These are phyloP conservation scores for Fusarium oligoseptatum DNA, from an alignment of 2,329 filamentous ascomycete genomes.

Conservation along the genomic window DNA sequence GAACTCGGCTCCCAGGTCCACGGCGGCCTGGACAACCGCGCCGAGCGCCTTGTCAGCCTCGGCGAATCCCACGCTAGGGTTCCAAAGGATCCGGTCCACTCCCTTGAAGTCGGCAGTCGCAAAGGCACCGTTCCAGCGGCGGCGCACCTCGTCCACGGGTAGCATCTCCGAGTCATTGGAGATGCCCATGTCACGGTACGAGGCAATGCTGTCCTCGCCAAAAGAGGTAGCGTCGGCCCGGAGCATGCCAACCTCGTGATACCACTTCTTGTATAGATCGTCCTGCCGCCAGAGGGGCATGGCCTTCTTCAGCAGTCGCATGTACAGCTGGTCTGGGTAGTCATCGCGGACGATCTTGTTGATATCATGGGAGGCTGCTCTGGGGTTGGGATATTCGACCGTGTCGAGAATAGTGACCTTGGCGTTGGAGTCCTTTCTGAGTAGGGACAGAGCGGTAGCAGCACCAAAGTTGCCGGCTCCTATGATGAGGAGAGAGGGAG, in stretches of 20 bases:
- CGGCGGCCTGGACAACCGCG: slow-evolving; percentile 65
- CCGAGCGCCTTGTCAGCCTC: slow-evolving; percentile 69
- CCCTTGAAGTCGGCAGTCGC: slow-evolving; percentile 68
- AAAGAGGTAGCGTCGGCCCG: slow-evolving; percentile 58
- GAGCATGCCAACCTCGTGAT: slow-evolving; percentile 70
- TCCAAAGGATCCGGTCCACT: slow-evolving; percentile 68
- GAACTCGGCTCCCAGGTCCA: slow-evolving; percentile 69
- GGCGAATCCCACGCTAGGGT: slow-evolving; percentile 71
- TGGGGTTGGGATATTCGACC: slow-evolving; percentile 52
- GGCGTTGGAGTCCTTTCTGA: slow-evolving; percentile 40
- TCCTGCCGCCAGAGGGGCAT: slow-evolving; percentile 58
- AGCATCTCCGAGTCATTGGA: slow-evolving; percentile 57
- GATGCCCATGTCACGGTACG: slow-evolving; percentile 54
- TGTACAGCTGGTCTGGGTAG: slow-evolving; percentile 57
- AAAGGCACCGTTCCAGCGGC: slow-evolving; percentile 69
- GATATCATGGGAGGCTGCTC: slow-evolving; percentile 61
- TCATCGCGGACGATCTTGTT: slow-evolving; percentile 61
- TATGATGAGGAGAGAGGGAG: slow-evolving; percentile 53
- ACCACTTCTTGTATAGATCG: slow-evolving; percentile 65
- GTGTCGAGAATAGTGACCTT: slow-evolving; percentile 55
- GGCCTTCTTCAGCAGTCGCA: slow-evolving; percentile 55
- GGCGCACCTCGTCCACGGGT: slow-evolving; percentile 64
- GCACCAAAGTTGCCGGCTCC: slow-evolving; percentile 61
- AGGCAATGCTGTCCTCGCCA: slow-evolving; percentile 58
- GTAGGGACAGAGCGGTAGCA: slow-evolving; percentile 55